Base-by-base conservation (phyloP, 805 yeast genomes). In the Candida namnaoensis region DNA sequence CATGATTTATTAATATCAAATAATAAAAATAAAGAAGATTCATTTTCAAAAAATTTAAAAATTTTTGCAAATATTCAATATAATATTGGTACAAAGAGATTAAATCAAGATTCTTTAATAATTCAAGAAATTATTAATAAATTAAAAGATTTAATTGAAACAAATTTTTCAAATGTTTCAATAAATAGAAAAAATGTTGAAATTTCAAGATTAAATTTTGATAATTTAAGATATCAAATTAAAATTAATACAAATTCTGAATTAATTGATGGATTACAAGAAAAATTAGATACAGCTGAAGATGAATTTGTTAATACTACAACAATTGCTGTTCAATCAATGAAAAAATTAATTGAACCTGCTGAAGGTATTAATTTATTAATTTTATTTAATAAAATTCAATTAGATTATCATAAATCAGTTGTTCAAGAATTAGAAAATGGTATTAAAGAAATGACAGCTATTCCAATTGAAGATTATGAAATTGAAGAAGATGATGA, bases 281-380 rank as follows among this genome's bases (percentile, higher is more conserved):
- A 47, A 37, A 33, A 50, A 14, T 34, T 77, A 19, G 83, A 76
- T 41, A 68, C 65, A 35, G 69, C 79, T 48, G 95, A 85, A 60
- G 95, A 85, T 56, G 91, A 82, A 47, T 74, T 85, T 48, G 93
- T 85, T 32, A 75, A 80, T 49, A 86, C 88, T 25, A 84, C 88
- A 5, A 82, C 83, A 43, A 65, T 72, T 26, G 93, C 95, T 0
- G 93, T 83, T n/a, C 75, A 77, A 51, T 77, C 79, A 41, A 83
- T 85, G 93, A 78, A 82, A 59, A 76, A 72, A 48, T 66, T 85
- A 42, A 76, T 85, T 49, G 76, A 73, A 46, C 87, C 90, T 24
- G 68, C 78, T 10, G 83, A 81, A 58, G 67, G 78, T 41, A 69
- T 84, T 38, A 71, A 74, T 44, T 64, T 85, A 50, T 66, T 85